Conservation (phyloP, 148 eudicot species). For the Limonium bicolor region DNA sequence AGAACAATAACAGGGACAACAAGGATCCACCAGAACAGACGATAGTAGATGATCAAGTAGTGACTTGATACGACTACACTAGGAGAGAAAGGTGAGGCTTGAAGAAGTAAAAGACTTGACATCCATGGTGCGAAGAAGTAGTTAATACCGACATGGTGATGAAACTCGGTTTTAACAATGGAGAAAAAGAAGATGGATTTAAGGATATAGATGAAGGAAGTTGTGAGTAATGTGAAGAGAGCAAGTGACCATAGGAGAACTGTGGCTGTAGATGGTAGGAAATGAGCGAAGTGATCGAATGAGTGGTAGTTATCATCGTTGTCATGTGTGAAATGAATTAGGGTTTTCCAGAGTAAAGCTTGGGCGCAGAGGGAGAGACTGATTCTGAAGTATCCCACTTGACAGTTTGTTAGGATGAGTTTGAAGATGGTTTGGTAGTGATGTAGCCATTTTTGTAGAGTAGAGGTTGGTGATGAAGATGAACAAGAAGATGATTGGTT, state of each 20-base stretch:
- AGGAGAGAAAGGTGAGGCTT: conserved; percentile 29
- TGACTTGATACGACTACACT: not conserved
- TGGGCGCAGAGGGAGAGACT: conserved; percentile 27
- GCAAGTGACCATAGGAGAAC: conserved; percentile 30
- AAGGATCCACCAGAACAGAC: conserved; percentile 27
- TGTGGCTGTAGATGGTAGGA: conserved; percentile 16
- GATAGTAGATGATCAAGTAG: conserved; percentile 12
- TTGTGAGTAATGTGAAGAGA: conserved; percentile 8
- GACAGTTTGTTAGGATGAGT: conserved; percentile 21
- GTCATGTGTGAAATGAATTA: conserved; percentile 12
- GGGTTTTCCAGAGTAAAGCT: conserved; percentile 33
- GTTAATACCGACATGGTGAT: conserved; percentile 51
- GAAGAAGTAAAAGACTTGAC: conserved; percentile 43
- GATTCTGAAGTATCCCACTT: conserved; percentile 51
- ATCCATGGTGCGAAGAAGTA: conserved; percentile 67
- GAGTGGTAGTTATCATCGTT: not conserved
- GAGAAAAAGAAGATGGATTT: conserved; percentile 16
- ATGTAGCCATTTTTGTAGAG: no score
- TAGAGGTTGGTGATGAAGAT: no score
- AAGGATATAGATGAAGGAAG: conserved; percentile 21
- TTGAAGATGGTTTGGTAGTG: no score
- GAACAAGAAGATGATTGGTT: no score
- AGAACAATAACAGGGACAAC: conserved; percentile 25
- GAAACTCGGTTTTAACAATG: conserved; percentile 33
- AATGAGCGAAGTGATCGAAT: not conserved